Evolutionary conservation across 2,329 filamentous ascomycete genomes (phyloP), one percentile per base, ranked within the genome.

Genomic region (Fusarium avenaceum): DNA sequence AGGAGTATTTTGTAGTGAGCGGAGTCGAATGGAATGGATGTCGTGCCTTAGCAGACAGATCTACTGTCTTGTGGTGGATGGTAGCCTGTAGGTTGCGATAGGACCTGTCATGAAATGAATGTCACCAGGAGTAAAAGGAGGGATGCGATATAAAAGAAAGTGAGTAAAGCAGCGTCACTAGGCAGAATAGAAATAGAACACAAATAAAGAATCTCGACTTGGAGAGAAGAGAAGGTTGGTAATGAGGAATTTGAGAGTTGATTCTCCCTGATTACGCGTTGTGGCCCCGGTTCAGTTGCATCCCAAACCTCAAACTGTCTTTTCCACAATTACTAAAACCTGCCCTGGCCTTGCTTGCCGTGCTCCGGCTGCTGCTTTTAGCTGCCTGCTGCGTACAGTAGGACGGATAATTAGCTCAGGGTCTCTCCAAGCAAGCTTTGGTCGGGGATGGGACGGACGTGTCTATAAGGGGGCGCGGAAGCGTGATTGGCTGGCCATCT

Each of bases 181-280:
- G 45, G 32, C 33, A 52, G 24, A 52, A 45, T 4, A 53, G n/a
- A 33, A 44, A 17, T 28, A 45, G 19, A 28, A 38, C 48, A 49
- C 38, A 49, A 49, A 49, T 26, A 55, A 33, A 46, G 13, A 48
- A 32, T 53, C 51, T 42, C 42, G 50, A 48, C 20, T 20, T 28
- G 24, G 17, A 17, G 15, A n/a, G 35, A 38, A 20, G 38, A 47
- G 39, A 40, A 28, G 40, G 52, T 47, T 47, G 51, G 35, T 19
- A 42, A 52, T 51, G 38, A 50, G 35, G 22, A 42, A 62, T 40
- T 19, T 22, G 43, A 42, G 32, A 35, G 40, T 38, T 44, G 11
- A 33, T n/a, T 35, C 48, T 66, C 65, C 65, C 51, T 69, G 66
- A 67, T 69, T 69, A 69, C 66, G 66, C 62, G 62, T 69, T 63